Evolutionary conservation across 2,329 filamentous ascomycete genomes (phyloP).

Genomic region (Nigrospora oryzae): DNA sequence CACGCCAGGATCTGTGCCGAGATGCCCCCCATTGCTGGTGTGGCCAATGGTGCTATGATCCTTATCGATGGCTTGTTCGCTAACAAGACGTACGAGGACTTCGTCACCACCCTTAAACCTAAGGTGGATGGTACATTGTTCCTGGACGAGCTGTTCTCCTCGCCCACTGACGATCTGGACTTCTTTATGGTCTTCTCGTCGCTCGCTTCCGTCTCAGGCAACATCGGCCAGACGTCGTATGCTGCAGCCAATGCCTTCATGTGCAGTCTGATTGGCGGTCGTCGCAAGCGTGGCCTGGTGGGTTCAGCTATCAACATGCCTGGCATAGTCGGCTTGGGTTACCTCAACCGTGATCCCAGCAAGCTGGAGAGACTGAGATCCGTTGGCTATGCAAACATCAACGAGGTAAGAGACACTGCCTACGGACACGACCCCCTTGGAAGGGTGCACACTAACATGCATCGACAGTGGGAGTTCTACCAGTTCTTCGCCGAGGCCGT

Average conservation of each 20-base stretch:
- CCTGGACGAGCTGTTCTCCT: slow-evolving; percentile 19
- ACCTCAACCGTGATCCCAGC: not conserved
- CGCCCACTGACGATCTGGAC: slow-evolving; percentile 13
- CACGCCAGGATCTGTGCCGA: slow-evolving; percentile 8
- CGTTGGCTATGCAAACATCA: not conserved
- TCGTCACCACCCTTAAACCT: slow-evolving; percentile 8
- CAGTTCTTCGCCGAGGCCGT: slow-evolving; percentile 1
- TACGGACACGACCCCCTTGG: no score
- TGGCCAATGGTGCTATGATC: slow-evolving; percentile 35
- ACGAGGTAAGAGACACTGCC: not conserved
- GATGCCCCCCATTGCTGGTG: slow-evolving; percentile 28
- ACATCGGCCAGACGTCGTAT: slow-evolving; percentile 8
- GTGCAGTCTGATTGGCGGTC: slow-evolving; percentile 16
- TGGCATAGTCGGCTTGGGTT: not conserved
- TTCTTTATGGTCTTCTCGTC: slow-evolving; percentile 27
- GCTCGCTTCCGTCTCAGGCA: slow-evolving; percentile 21
- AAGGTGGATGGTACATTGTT: slow-evolving; percentile 23
- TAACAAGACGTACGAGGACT: slow-evolving; percentile 6
- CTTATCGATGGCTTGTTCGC: slow-evolving; percentile 24
- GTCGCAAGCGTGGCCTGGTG: not conserved
- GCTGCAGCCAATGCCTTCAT: not conserved
- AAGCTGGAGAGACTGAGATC: not conserved
- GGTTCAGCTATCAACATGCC: not conserved
- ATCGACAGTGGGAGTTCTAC: slow-evolving; percentile 1
- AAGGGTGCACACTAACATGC: no score